Percentiles rank a stretch among this genome's conserved stretches.
These are phyloP conservation scores for Hippophae rhamnoides DNA, from an alignment of 306 rosid species.

Conservation along the genomic window DNA sequence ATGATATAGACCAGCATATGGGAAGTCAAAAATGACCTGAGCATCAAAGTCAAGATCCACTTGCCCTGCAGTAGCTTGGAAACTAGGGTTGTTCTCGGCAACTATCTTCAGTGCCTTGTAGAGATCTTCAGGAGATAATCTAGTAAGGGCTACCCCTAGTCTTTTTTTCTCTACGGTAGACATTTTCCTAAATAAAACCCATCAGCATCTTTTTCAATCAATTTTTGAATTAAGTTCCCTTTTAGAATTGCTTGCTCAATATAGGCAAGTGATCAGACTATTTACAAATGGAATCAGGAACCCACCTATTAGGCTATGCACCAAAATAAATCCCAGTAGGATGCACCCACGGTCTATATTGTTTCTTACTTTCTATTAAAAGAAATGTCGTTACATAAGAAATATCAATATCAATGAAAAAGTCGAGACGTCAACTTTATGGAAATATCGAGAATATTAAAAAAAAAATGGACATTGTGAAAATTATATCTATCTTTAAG, in stretches of 20 bases:
- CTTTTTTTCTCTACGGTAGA: slow-evolving; percentile 64
- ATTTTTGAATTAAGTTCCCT: neutral
- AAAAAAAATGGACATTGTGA: too few species aligned
- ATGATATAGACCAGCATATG: neutral
- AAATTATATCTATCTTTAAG: too few species aligned
- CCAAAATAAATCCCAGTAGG: too few species aligned
- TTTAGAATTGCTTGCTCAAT: neutral
- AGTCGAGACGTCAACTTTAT: too few species aligned
- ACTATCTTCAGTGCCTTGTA: slow-evolving; percentile 75
- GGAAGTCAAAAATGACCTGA: slow-evolving; percentile 43
- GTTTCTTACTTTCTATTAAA: too few species aligned
- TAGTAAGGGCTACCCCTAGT: slow-evolving; percentile 57
- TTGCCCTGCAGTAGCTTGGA: slow-evolving; percentile 70
- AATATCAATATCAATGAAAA: too few species aligned
- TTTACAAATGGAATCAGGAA: neutral
- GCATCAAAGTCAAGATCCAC: slow-evolving; percentile 95
- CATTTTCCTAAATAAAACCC: slow-evolving; percentile 53
- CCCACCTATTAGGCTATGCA: too few species aligned
- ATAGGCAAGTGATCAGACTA: neutral
- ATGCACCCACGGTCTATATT: too few species aligned
- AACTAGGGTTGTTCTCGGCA: slow-evolving; percentile 73
- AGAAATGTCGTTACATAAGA: too few species aligned
- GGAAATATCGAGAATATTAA: too few species aligned
- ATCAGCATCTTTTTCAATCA: neutral
- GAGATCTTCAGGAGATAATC: slow-evolving; percentile 69